A percentile compares a stretch with the other conserved stretches of the same genome.
Evolutionary conservation across 179 eudicot genomes (phyloP).

Genomic region (Silene noctiflora): DNA sequence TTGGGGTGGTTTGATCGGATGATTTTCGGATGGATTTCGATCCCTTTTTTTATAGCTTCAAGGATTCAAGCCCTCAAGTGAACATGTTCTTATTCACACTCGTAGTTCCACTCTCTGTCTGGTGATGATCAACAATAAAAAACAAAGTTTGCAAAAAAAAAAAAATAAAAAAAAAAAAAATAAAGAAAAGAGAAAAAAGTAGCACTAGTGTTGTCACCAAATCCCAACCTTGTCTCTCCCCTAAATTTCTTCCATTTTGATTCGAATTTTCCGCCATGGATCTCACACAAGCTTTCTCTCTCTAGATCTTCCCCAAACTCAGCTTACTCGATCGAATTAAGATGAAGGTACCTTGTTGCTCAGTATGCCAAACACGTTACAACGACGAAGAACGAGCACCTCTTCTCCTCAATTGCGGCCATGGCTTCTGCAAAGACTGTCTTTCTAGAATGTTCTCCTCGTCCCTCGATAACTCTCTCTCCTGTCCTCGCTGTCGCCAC

Average conservation of each 20-base stretch:
- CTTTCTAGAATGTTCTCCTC: constrained; percentile 68
- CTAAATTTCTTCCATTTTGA: not conserved
- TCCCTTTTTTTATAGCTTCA: too few species aligned
- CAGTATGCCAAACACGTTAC: constrained; percentile 78
- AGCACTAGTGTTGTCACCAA: constrained; percentile 22
- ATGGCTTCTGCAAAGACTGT: constrained; percentile 91
- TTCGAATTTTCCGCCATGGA: constrained; percentile 22
- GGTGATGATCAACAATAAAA: too few species aligned
- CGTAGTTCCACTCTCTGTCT: too few species aligned
- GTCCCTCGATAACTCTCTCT: constrained; percentile 56
- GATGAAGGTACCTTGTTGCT: constrained; percentile 82
- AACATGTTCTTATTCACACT: too few species aligned
- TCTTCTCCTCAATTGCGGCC: constrained; percentile 83
- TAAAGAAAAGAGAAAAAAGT: not conserved
- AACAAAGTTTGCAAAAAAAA: not conserved
- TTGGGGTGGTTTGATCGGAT: too few species aligned
- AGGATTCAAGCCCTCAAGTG: too few species aligned
- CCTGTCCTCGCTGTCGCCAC: constrained; percentile 94
- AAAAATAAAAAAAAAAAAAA: not conserved
- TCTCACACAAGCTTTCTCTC: constrained; percentile 24
- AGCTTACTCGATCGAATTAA: not conserved
- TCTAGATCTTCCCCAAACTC: constrained; percentile 12
- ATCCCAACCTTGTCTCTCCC: constrained; percentile 28
- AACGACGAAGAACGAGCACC: constrained; percentile 80
- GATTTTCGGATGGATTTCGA: too few species aligned